phyloP scores from a whole-genome alignment of 2,329 filamentous ascomycete species.

The Triangularia setosa region DNA sequence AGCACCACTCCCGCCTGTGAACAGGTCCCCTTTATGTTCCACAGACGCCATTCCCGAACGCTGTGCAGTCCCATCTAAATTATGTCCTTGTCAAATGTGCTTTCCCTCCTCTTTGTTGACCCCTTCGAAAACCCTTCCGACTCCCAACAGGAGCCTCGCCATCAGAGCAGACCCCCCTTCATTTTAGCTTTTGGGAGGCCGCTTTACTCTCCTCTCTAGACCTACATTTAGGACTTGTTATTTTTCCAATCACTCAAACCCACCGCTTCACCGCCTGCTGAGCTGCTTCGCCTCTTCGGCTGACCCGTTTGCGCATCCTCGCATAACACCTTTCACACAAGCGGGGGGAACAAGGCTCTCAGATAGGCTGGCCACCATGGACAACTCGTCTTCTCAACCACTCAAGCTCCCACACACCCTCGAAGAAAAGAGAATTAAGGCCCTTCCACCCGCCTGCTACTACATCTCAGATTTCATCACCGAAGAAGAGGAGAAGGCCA shows the following conservation, averaged over 20 bases:
- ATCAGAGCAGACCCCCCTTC: neutral
- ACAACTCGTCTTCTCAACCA: conserved; percentile 2
- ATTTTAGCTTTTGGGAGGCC: neutral
- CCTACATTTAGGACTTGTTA: neutral
- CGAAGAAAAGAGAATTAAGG: conserved; percentile 47
- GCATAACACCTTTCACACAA: neutral
- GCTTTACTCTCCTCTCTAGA: neutral
- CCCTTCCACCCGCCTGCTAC: conserved; percentile 64
- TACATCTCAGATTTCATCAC: conserved; percentile 87
- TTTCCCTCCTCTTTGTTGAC: neutral
- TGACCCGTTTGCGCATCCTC: neutral
- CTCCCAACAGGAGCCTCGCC: neutral
- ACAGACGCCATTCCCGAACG: neutral
- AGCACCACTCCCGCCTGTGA: neutral
- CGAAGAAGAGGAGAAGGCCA: conserved; percentile 63
- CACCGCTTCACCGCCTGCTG: neutral
- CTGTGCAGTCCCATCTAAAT: neutral
- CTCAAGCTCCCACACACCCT: conserved; percentile 45
- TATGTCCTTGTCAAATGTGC: neutral
- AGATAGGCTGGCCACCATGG: neutral
- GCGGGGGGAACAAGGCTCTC: neutral
- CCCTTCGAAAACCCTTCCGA: neutral
- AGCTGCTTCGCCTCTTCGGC: conserved; percentile 1
- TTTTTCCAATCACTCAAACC: neutral
- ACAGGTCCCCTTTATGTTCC: neutral